Conservation (phyloP, 306 rosid genomes). For the Trifolium dubium region DNA sequence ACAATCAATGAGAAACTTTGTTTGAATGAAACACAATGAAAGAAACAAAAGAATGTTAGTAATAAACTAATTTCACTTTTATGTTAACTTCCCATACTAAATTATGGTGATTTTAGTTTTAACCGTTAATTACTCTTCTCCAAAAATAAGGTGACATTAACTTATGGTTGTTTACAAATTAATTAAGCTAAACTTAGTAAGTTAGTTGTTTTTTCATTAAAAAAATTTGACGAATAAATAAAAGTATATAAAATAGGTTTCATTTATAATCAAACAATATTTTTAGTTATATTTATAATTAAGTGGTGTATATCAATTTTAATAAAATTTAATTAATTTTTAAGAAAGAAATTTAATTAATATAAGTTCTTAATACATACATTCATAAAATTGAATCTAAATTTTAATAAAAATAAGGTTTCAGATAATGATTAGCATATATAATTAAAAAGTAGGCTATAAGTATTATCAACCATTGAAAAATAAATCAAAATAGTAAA, state of each 20-base stretch:
- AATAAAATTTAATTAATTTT: no score
- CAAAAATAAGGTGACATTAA: slow-evolving; percentile 32
- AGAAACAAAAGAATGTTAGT: slow-evolving; percentile 10
- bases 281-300: background rate
- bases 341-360: no score
- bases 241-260: background rate
- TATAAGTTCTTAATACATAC: no score
- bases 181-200: slow-evolving; percentile 32
- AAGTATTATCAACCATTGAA: background rate
- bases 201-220: background rate
- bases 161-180: background rate
- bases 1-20: background rate
- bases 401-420: background rate
- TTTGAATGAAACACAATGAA: background rate
- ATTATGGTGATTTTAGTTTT: background rate
- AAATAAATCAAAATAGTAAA: no score
- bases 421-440: background rate
- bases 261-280: background rate
- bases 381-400: no score
- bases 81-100: background rate
- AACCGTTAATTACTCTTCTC: slow-evolving; percentile 3
- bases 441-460: background rate
- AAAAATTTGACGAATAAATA: no score
- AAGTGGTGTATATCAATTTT: background rate
- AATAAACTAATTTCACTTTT: background rate